These are phyloP conservation scores for Fusarium sp. DNA, from an alignment of 2,329 filamentous ascomycete genomes.

Conservation along the genomic window DNA sequence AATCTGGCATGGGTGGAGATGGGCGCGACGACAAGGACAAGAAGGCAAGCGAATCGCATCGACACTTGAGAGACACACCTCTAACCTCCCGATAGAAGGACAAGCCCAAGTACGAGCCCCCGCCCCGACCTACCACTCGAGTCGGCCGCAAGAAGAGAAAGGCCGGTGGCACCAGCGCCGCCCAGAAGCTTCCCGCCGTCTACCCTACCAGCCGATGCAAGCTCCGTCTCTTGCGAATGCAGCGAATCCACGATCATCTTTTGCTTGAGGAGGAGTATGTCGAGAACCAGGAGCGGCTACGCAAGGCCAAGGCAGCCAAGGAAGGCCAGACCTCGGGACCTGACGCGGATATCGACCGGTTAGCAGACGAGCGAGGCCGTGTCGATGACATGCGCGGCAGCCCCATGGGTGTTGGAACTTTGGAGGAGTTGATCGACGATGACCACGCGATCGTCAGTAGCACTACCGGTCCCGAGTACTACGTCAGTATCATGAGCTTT, in stretches of 20 bases:
- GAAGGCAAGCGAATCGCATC: slow-evolving; percentile 74
- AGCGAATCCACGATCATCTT: slow-evolving; percentile 97
- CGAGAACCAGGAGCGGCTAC: slow-evolving; percentile 96
- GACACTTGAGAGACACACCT: neutral
- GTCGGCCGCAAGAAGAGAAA: slow-evolving; percentile 99
- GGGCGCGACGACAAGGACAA: slow-evolving; percentile 92
- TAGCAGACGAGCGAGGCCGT: slow-evolving; percentile 93
- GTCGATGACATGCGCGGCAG: slow-evolving; percentile 99
- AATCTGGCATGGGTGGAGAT: slow-evolving; percentile 90
- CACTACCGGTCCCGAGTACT: slow-evolving; percentile 97
- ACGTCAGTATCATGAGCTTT: slow-evolving; percentile 99
- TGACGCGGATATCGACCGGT: slow-evolving; percentile 83
- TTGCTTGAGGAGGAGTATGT: slow-evolving; percentile 98
- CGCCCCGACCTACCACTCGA: slow-evolving; percentile 95
- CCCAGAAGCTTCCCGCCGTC: slow-evolving; percentile 93
- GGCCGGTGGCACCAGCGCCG: slow-evolving; percentile 91
- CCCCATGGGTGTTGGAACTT: slow-evolving; percentile 97
- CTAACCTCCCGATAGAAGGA: slow-evolving; percentile 80
- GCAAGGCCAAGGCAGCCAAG: slow-evolving; percentile 90
- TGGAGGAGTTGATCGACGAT: slow-evolving; percentile 99
- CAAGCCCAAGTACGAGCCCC: slow-evolving; percentile 99
- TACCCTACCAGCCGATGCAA: slow-evolving; percentile 98
- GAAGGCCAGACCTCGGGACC: slow-evolving; percentile 78
- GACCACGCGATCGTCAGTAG: slow-evolving; percentile 99
- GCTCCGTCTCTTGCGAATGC: slow-evolving; percentile 96